phyloP scores from a whole-genome alignment of 2,329 filamentous ascomycete genomes.

The Monilinia fructigena region DNA sequence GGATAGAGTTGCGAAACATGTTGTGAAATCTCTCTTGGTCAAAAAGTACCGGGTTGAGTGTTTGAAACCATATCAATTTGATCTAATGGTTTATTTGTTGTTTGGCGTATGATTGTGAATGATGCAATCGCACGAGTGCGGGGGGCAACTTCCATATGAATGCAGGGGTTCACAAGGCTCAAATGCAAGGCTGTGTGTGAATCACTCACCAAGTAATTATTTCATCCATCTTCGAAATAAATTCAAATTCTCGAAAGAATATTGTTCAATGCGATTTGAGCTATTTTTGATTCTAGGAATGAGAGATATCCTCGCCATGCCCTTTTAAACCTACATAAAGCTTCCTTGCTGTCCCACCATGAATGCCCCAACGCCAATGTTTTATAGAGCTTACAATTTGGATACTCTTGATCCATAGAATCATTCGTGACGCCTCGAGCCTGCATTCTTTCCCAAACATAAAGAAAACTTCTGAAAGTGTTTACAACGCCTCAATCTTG shows the following conservation, averaged over 20 bases:
- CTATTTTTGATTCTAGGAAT: constrained; percentile 18
- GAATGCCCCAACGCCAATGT: constrained; percentile 7
- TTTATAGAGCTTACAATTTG: constrained; percentile 14
- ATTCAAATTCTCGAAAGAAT: neutral
- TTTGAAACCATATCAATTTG: neutral
- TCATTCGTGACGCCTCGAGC: constrained; percentile 10
- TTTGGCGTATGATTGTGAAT: constrained; percentile 18
- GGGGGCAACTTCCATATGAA: constrained; percentile 1
- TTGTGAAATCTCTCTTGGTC: neutral
- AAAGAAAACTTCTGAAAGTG: neutral
- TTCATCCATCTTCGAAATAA: neutral
- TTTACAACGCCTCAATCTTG: constrained; percentile 23
- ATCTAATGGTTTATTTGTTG: neutral
- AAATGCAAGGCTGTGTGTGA: constrained; percentile 14
- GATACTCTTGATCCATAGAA: constrained; percentile 15
- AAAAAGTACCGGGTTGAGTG: neutral
- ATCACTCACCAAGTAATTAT: neutral
- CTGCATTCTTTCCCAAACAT: constrained; percentile 5
- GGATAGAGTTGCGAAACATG: constrained; percentile 28
- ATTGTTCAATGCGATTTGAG: neutral
- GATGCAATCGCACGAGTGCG: constrained; percentile 15
- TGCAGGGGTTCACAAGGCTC: constrained; percentile 23
- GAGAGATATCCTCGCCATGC: neutral
- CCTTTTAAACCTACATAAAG: constrained; percentile 3
- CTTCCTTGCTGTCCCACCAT: constrained; percentile 8